Evolutionary conservation across 2,329 filamentous ascomycete genomes (phyloP).

Genomic region (Ophiosphaerella herpotricha): DNA sequence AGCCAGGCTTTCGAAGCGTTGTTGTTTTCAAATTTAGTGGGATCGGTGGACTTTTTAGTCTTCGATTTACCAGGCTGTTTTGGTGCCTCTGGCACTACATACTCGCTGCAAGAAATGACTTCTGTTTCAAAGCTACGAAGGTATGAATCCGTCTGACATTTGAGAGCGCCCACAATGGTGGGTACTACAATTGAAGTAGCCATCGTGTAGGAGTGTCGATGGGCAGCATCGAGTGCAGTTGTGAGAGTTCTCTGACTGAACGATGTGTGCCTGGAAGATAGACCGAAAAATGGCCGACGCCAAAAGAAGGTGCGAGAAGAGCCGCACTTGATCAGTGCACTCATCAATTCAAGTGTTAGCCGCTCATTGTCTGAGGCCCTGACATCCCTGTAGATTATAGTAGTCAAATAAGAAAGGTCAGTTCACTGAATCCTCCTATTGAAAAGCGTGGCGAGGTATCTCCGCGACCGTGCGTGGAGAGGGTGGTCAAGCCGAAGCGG

Average conservation of each 20-base stretch:
- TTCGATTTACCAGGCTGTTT: slow-evolving; percentile 29
- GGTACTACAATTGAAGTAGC: slow-evolving; percentile 19
- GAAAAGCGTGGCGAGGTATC: background rate
- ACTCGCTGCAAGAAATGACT: slow-evolving; percentile 40
- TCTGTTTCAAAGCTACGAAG: slow-evolving; percentile 34
- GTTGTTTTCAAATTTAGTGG: slow-evolving; percentile 19
- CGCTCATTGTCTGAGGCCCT: background rate
- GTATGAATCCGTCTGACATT: slow-evolving; percentile 41
- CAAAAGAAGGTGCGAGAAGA: slow-evolving; percentile 16
- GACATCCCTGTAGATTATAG: too few relatives aligned
- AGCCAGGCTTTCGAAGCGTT: slow-evolving; percentile 29
- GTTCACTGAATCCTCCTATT: background rate
- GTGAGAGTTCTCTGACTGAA: background rate
- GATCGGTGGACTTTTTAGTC: slow-evolving; percentile 32
- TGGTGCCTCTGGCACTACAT: slow-evolving; percentile 21
- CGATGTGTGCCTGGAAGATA: slow-evolving; percentile 9
- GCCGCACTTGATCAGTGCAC: slow-evolving; percentile 15
- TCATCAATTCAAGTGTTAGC: slow-evolving; percentile 8
- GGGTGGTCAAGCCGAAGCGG: background rate
- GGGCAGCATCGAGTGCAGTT: background rate
- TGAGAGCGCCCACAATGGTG: slow-evolving; percentile 36
- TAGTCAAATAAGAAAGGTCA: background rate
- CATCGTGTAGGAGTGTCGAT: slow-evolving; percentile 13
- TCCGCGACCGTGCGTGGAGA: too few relatives aligned
- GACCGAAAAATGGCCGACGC: slow-evolving; percentile 6